Percentiles rank a stretch among this genome's conserved stretches.
These are phyloP conservation scores for Laguncularia racemosa DNA, from an alignment of 345 rosid species.

Conservation along the genomic window DNA sequence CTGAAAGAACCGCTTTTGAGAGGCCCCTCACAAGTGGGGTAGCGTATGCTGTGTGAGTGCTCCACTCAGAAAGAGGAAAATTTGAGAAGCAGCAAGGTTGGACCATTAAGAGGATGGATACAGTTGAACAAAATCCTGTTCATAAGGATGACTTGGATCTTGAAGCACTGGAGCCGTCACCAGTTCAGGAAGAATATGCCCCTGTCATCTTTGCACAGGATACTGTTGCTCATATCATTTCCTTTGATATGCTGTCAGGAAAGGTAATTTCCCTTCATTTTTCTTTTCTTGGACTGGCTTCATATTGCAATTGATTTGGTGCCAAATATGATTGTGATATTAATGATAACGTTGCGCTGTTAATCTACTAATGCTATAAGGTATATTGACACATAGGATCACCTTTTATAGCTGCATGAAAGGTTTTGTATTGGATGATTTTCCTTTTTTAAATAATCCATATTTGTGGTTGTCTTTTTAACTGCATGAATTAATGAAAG, in stretches of 20 bases:
- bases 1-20: slow-evolving; percentile 94
- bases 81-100: slow-evolving; percentile 93
- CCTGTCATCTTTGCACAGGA: slow-evolving; percentile 99
- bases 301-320: no score
- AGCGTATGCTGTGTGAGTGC: slow-evolving; percentile 92
- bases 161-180: slow-evolving; percentile 64
- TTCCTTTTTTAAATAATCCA: no score
- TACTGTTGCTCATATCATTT: slow-evolving; percentile 78
- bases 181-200: slow-evolving; percentile 86
- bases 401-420: no score
- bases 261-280: slow-evolving; percentile 37
- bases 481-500: no score
- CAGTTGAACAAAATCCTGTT: slow-evolving; percentile 64
- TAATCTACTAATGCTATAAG: no score
- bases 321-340: no score
- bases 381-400: no score
- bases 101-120: slow-evolving; percentile 83
- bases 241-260: slow-evolving; percentile 93
- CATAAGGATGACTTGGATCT: slow-evolving; percentile 64
- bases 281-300: no score
- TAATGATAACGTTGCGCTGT: no score
- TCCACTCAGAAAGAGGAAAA: slow-evolving; percentile 79
- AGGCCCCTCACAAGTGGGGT: slow-evolving; percentile 98
- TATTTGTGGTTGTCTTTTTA: no score
- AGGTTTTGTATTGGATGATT: no score